Percentiles rank a stretch among this genome's conserved stretches.
These are phyloP conservation scores for Albatrellus ellisii DNA, from an alignment of 768 basidiomycete genomes.

Conservation along the genomic window DNA sequence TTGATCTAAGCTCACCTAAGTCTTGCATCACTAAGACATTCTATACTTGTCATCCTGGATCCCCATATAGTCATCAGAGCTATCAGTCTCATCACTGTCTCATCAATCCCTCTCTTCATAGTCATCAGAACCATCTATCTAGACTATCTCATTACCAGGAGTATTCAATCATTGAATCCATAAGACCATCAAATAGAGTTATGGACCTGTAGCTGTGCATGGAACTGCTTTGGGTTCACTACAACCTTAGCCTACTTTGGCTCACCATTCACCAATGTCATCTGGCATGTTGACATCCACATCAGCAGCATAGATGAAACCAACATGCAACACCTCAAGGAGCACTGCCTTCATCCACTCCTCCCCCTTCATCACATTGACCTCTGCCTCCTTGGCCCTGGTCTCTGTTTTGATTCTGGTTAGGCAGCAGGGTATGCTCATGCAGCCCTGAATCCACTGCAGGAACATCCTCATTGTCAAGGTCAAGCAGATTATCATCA, in stretches of 20 bases:
- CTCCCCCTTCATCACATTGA: constrained; percentile 68
- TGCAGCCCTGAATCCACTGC: constrained; percentile 27
- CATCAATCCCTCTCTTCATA: no score
- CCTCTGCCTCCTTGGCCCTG: constrained; percentile 69
- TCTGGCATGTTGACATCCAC: constrained; percentile 18
- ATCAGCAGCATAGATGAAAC: constrained; percentile 55
- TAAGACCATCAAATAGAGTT: no score
- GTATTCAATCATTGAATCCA: no score
- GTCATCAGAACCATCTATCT: no score
- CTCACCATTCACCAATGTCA: constrained; percentile 30
- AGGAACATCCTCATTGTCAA: constrained; percentile 39
- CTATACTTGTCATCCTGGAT: no score
- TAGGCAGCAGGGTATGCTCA: constrained; percentile 45
- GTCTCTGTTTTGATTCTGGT: constrained; percentile 33
- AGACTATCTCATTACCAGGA: no score
- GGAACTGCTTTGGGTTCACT: constrained; percentile 78
- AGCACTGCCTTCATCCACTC: constrained; percentile 80
- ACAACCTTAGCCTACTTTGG: constrained; percentile 54
- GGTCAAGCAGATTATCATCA: constrained; percentile 35
- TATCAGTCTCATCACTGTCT: no score
- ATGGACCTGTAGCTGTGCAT: constrained; percentile 74
- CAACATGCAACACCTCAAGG: constrained; percentile 57
- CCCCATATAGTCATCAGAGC: no score
- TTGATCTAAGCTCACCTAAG: no score
- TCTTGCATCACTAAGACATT: no score